Base-by-base conservation (phyloP, 1,284 basidiomycete species). In the Retiboletus fuscus region DNA sequence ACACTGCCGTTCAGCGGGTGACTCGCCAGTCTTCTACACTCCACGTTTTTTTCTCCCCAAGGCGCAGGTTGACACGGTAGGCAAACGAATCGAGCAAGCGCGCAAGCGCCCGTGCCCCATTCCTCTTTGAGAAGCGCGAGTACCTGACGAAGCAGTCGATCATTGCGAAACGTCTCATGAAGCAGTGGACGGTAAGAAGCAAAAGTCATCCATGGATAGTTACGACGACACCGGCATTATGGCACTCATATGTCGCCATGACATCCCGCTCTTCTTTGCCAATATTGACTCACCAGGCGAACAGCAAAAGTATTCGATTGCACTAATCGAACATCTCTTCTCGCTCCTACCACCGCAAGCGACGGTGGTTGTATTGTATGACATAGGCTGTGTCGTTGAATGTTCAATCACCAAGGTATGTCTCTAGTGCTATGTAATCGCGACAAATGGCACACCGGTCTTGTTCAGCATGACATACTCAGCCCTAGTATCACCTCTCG, bases 221-320 rank as follows among this genome's bases (percentile, higher is more conserved):
- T 66, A n/a, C 7, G 15, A 66, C 20, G 43, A 66, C 20, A 66
- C 64, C 8, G 53, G 64, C 22, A 15, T 66, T 3, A 66, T 66
- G 64, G 28, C 28, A 0, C 43, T 66, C 3, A 58, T 66, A 15
- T 46, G 44, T 20, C 18, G 44, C 15, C 18, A 46, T 46, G 44
- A 46, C 18, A 46, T 46, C 15, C 28, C 43, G 0, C n/a, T 66
- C 0, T 66, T 66, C 18, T 66, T 66, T 7, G 11, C 64, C 15
- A 66, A 66, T 16, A 66, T 66, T 8, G 15, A 66, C 24, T 30
- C 53, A 12, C 24, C 43, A 5, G 64, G 43, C 1, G 43, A 66
- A 16, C 53, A 66, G 24, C 64, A 66, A 15, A 66, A 66, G 53
- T 66, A 58, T 18, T 30, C 11, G 0, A 24, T 66, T 0, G 26